phyloP scores from a whole-genome alignment of 176 grass and related monocot species.

The Ensete glaucum region DNA sequence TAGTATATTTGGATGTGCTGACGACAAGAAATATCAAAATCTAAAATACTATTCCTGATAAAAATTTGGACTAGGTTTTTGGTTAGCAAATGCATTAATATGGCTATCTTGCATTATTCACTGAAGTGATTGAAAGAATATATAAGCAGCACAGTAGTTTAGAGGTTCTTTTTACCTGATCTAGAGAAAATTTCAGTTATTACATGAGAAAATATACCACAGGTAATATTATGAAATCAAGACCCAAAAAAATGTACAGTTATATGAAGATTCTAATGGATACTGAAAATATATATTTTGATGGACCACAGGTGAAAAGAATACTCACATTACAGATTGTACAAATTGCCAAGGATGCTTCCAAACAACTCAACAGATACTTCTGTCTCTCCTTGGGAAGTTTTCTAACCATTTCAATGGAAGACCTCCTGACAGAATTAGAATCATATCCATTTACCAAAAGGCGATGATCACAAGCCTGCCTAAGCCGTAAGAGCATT shows the following conservation, averaged over 20 bases:
- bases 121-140: no score
- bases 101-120: no score
- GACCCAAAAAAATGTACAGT: background rate
- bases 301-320: background rate
- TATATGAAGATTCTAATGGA: background rate
- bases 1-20: no score
- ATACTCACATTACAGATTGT: constrained; percentile 80
- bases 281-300: background rate
- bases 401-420: constrained; percentile 58
- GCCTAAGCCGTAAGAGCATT: constrained; percentile 93
- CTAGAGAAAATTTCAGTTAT: no score
- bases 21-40: no score
- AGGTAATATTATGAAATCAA: background rate
- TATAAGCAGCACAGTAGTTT: no score
- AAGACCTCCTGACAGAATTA: constrained; percentile 54
- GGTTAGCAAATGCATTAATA: no score
- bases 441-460: constrained; percentile 71
- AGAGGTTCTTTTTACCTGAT: no score
- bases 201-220: constrained; percentile 1
- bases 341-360: constrained; percentile 75
- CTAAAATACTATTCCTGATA: no score
- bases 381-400: constrained; percentile 63
- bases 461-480: constrained; percentile 87
- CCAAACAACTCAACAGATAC: constrained; percentile 65
- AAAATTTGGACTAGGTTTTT: no score